Percentiles rank a stretch among this genome's conserved stretches.
Conservation (phyloP, 768 basidiomycete genomes). For the Naganishia vishniacii region DNA sequence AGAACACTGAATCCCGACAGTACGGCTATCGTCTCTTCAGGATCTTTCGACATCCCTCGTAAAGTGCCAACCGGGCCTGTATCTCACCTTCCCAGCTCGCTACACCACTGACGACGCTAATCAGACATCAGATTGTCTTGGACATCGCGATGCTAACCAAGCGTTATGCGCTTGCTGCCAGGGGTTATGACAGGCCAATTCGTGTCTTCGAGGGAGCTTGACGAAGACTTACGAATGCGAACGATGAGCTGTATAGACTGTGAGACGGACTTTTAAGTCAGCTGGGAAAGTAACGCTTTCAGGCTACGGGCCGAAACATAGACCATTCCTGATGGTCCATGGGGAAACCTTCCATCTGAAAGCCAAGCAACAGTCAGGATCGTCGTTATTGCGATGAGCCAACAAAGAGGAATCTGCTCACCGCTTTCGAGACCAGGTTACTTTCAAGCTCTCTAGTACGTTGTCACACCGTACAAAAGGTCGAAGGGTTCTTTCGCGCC, state of each 20-base stretch:
- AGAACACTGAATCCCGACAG: no score
- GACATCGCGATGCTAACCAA: slow-evolving; percentile 1
- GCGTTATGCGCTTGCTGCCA: slow-evolving; percentile 26
- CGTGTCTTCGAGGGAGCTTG: no score
- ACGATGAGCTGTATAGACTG: slow-evolving; percentile 28
- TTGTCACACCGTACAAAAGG: slow-evolving; percentile 21
- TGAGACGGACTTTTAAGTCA: background rate
- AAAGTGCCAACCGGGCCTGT: no score
- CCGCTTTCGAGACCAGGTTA: slow-evolving; percentile 21
- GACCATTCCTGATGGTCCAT: slow-evolving; percentile 21
- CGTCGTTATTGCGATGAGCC: background rate
- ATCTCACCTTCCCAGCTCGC: no score
- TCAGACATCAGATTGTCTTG: background rate
- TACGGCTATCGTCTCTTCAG: no score
- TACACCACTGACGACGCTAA: no score
- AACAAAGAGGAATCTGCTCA: background rate
- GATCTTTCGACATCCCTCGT: no score
- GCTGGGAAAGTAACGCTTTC: background rate
- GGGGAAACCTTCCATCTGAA: slow-evolving; percentile 18
- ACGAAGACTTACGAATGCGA: slow-evolving; percentile 29
- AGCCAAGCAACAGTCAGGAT: background rate
- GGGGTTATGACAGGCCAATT: background rate
- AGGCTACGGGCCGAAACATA: no score
- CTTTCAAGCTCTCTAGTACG: slow-evolving; percentile 27
- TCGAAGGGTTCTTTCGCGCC: no score